Evolutionary conservation across 129 eudicot species (phyloP), one percentile per base, ranked within the genome.

Genomic region (Chrysanthemum makinoi): DNA sequence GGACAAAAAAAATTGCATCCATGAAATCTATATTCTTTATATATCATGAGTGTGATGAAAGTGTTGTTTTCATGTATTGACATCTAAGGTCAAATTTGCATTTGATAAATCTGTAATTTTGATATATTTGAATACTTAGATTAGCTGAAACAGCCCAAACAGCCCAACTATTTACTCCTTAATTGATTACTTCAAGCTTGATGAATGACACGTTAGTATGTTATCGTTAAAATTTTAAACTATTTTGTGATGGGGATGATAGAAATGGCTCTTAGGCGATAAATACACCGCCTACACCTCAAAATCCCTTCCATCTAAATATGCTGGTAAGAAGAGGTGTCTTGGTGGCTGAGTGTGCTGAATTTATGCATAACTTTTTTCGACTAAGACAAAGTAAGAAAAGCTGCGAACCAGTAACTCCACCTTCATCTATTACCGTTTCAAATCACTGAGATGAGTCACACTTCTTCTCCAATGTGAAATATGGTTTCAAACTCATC

Each of bases 241-340:
- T 93, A 56, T 93, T 89, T 74, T 89, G 90, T 2, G 65, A 46
- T 75, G 86, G 83, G 8, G 74, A 67, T 44, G 90, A 81, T 15
- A 84, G 77, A 58, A 77, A 54, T 35, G 77, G 71, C 76, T 51
- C 70, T 57, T 85, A 73, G 59, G 30, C 57, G 24, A 16, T 80
- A 46, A 82, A 85, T 12, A 83, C 77, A 65, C 80, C 85, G 53
- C 72, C 90, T 66, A 88, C 90, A 56, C 96, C 96, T 0, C 60
- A 80, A 33, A 96, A 93, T 58, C 98, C 98, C 3, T 93, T 93
- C 75, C 96, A 93, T 87, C 92, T 90, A 18, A 89, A 89, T 65
- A 80, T 93, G 49, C 56, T 16, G 35, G 75, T 89, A 4, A 78
- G 96, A 62, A 80, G 96, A 82, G 91, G 91, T 48, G 82, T 93